A percentile compares a stretch with the other conserved stretches of the same genome.
These are phyloP conservation scores for Hyaloscypha hepaticicola DNA, from an alignment of 495 filamentous ascomycete genomes.

Conservation along the genomic window DNA sequence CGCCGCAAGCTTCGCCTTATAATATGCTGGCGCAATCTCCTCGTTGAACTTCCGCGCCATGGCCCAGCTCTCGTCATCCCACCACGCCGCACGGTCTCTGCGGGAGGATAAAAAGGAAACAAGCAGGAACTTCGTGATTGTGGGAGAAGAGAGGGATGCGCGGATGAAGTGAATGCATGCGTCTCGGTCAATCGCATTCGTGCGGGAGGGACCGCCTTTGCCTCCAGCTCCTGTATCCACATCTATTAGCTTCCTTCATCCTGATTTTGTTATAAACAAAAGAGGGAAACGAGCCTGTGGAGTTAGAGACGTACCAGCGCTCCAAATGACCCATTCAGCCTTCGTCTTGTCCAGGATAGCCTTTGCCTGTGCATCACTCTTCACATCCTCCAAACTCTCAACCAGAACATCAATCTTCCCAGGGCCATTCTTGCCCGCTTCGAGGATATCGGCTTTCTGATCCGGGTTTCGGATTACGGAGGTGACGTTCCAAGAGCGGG, in stretches of 20 bases:
- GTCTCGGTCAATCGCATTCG: constrained; percentile 47
- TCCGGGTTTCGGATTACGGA: constrained; percentile 71
- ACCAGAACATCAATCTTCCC: constrained; percentile 58
- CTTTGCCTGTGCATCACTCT: constrained; percentile 59
- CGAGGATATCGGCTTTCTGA: constrained; percentile 62
- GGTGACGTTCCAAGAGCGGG: constrained; percentile 70
- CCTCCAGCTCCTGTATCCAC: constrained; percentile 61
- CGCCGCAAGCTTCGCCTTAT: constrained; percentile 70
- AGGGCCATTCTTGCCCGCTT: constrained; percentile 49
- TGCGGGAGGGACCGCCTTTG: constrained; percentile 65
- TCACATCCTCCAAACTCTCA: constrained; percentile 68
- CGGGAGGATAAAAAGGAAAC: constrained; percentile 67
- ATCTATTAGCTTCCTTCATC: neutral
- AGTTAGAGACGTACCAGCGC: constrained; percentile 56
- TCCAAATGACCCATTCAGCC: constrained; percentile 75
- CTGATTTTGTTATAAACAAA: too few relatives aligned
- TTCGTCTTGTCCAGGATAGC: constrained; percentile 57
- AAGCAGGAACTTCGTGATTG: constrained; percentile 71
- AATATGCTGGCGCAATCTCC: constrained; percentile 59
- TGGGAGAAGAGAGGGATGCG: constrained; percentile 55
- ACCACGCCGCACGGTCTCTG: constrained; percentile 56
- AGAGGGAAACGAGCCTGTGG: neutral
- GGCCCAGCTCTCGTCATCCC: constrained; percentile 58
- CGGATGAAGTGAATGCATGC: constrained; percentile 50
- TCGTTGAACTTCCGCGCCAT: constrained; percentile 49